Evolutionary conservation across 2,329 filamentous ascomycete species (phyloP), one percentile per base, ranked within the genome.

Genomic region (Aulographum hederae): DNA sequence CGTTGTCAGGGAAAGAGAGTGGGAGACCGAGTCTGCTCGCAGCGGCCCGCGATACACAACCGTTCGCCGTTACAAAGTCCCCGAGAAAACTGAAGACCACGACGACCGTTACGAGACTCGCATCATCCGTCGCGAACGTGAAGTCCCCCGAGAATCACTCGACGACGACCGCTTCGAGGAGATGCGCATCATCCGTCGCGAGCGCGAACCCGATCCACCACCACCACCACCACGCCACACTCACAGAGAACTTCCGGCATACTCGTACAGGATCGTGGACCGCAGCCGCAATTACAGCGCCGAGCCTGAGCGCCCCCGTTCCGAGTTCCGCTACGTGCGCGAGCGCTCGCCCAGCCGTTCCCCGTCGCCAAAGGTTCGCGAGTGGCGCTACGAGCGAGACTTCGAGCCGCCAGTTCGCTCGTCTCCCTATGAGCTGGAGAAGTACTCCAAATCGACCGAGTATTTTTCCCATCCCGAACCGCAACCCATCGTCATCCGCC

Each of bases 11-110:
- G 55, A 60, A 42, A 53, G 56, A 38, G 56, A 60, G 41, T 57
- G 54, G 47, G 57, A 59, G 28, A 46, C 50, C 11, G 40, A 46
- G 25, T 40, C 43, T 32, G 45, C 47, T 19, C 41, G 44, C 44
- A 45, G 32, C 34, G 52, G 52, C 37, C 49, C 48, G 37, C 47
- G 53, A 38, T 65, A 61, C 43, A 66, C 62, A 39, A 68, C 64
- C 5, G 62, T 73, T 41, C 69, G 67, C 46, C 66, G 69, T 43
- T 74, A 75, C 55, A 58, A 60, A 38, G 49, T 63, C n/a, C 61
- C 62, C 31, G 61, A 66, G 30, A 41, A 42, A 32, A 52, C 53
- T 35, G 56, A 59, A 36, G 44, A 43, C 15, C 46, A 45, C 18
- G 54, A 57, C 41, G 54, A 60, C 37, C n/a, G n/a, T n/a, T 52